phyloP scores from a whole-genome alignment of 176 grass and related monocot species.

The Aegilops umbellulata region DNA sequence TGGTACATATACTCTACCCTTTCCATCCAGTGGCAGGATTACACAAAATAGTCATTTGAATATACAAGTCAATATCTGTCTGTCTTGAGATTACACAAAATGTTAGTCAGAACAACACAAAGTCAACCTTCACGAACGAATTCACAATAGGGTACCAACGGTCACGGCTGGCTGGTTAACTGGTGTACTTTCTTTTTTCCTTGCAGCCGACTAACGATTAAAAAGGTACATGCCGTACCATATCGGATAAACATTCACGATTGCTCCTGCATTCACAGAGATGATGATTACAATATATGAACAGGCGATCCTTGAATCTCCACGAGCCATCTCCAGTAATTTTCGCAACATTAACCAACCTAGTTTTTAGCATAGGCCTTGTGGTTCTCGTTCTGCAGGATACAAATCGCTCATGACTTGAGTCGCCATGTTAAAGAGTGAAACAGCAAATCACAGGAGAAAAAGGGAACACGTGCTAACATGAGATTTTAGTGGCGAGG shows the following conservation, averaged over 20 bases:
- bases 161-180: conserved; percentile 23
- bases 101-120: neutral
- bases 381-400: conserved; percentile 38
- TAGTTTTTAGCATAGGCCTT: conserved; percentile 26
- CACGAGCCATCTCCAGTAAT: conserved; percentile 8
- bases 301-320: conserved; percentile 11
- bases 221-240: conserved; percentile 6
- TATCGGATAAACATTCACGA: neutral
- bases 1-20: too few relatives aligned
- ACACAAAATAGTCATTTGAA: neutral
- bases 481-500: conserved; percentile 31
- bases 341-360: neutral
- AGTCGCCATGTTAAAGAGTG: neutral
- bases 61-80: neutral
- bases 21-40: neutral
- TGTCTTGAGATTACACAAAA: conserved; percentile 22
- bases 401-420: neutral
- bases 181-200: conserved; percentile 14
- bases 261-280: neutral
- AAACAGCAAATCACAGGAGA: neutral
- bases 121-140: neutral
- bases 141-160: conserved; percentile 25
- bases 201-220: conserved; percentile 10
- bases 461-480: conserved; percentile 37
- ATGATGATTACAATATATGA: conserved; percentile 25